Conservation (phyloP, 352 stramenopile genomes). For the Phytophthora podocarpi region DNA sequence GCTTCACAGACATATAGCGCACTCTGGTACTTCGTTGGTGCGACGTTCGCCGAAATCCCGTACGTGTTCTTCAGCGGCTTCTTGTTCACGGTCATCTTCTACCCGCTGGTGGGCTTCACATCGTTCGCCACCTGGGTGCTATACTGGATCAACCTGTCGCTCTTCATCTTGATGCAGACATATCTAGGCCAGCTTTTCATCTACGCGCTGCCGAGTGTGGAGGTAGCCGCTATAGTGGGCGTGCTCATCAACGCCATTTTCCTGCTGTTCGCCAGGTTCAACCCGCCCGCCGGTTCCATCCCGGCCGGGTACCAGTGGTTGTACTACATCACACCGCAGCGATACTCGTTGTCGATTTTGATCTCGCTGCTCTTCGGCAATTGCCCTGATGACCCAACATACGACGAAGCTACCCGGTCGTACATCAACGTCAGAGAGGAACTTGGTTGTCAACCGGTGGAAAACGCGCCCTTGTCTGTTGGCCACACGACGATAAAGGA, state of each 20-base stretch:
- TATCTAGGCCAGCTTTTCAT: conserved; percentile 14
- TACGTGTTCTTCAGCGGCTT: conserved; percentile 21
- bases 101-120: conserved; percentile 36
- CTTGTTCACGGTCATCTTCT: conserved; percentile 16
- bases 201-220: conserved; percentile 20
- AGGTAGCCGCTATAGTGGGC: conserved; percentile 27
- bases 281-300: conserved; percentile 39
- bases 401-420: conserved; percentile 13
- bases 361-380: conserved; percentile 23
- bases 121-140: conserved; percentile 17
- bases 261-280: conserved; percentile 62
- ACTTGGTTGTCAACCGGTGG: conserved; percentile 38
- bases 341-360: conserved; percentile 31
- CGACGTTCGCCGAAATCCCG: conserved; percentile 65
- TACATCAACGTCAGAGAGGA: conserved; percentile 19
- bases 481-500: conserved; percentile 33
- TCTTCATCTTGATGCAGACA: conserved; percentile 20
- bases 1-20: conserved; percentile 79
- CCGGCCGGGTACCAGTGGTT: conserved; percentile 45
- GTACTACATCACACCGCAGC: conserved; percentile 37
- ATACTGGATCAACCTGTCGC: conserved; percentile 29
- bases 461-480: conserved; percentile 28
- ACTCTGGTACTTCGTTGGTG: conserved; percentile 62
- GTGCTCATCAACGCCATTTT: conserved; percentile 51
- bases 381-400: conserved; percentile 26